These are phyloP conservation scores for Brassica balearica DNA, from an alignment of 441 rosid genomes.

Conservation along the genomic window DNA sequence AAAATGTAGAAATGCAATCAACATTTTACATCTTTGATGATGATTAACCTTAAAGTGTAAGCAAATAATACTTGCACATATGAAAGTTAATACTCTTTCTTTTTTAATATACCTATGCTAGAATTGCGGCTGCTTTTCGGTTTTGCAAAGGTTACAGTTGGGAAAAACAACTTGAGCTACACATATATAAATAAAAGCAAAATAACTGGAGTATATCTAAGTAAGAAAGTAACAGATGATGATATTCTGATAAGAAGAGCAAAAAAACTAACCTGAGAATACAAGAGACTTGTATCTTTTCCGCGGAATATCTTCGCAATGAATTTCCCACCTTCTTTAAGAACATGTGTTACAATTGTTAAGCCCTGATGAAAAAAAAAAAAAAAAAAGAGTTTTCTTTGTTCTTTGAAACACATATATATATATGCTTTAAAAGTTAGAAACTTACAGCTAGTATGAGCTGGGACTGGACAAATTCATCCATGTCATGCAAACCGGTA, in stretches of 20 bases:
- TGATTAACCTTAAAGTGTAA: constrained; percentile 33
- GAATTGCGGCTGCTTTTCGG: constrained; percentile 99
- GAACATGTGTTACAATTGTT: constrained; percentile 88
- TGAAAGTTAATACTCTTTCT: constrained; percentile 37
- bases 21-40: constrained; percentile 29
- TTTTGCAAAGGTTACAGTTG: constrained; percentile 94
- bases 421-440: constrained; percentile 12
- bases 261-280: constrained; percentile 69
- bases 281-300: constrained; percentile 96
- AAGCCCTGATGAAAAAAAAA: constrained; percentile 57
- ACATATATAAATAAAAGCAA: constrained; percentile 29
- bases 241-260: too few species aligned
- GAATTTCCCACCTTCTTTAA: constrained; percentile 90
- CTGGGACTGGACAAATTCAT: constrained; percentile 97
- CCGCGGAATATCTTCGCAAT: constrained; percentile 97
- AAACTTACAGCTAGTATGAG: constrained; percentile 90
- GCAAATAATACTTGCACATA: constrained; percentile 18
- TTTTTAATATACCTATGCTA: constrained; percentile 72
- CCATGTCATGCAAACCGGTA: constrained; percentile 99
- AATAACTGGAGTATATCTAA: neutral
- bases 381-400: neutral
- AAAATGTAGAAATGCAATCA: constrained; percentile 23
- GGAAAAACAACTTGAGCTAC: constrained; percentile 94
- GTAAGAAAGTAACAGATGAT: too few species aligned
- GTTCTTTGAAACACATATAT: neutral